Evolutionary conservation across 202 grass and related monocot species (phyloP), one percentile per base, ranked within the genome.

Genomic region (Schoenoplectus triqueter): DNA sequence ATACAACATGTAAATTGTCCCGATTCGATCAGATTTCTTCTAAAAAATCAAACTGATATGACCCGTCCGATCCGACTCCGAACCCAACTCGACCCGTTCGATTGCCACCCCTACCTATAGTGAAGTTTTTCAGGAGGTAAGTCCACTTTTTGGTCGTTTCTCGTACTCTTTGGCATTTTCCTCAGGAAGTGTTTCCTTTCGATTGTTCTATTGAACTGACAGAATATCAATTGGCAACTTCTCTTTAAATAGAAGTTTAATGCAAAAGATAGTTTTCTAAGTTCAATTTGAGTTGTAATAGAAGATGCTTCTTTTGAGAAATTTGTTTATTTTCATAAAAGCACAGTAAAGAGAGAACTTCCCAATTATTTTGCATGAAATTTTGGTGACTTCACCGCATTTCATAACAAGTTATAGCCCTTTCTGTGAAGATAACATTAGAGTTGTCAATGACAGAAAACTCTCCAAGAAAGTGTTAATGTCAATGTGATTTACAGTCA

Each of bases 41-140:
- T 31, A n/a, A n/a, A n/a, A n/a, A n/a, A n/a, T n/a, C n/a, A n/a
- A n/a, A n/a, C n/a, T n/a, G n/a, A n/a, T n/a, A n/a, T n/a, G n/a
- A n/a, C n/a, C n/a, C n/a, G 31, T 31, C 31, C 1, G 31, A 31
- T 31, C 31, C 31, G 31, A 31, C 31, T 31, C 31, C 31, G 31
- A 31, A 31, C 31, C 31, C 1, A 31, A 0, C 31, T 31, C 1
- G 1, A 31, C 31, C 31, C 31, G 31, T 31, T 1, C 1, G 31
- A 31, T 31, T 31, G 31, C 31, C 0, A n/a, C n/a, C 31, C 1
- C 31, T 31, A 31, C 31, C 31, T 31, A 93, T 19, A 98, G 91
- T 86, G 64, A 82, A 45, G 87, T 88, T 10, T 94, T 98, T 84
- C 87, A 94, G 50, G 91, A 95, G 91, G 93, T 94, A 89, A 19